phyloP scores from a whole-genome alignment of 345 rosid genomes.

The Salix viminalis region DNA sequence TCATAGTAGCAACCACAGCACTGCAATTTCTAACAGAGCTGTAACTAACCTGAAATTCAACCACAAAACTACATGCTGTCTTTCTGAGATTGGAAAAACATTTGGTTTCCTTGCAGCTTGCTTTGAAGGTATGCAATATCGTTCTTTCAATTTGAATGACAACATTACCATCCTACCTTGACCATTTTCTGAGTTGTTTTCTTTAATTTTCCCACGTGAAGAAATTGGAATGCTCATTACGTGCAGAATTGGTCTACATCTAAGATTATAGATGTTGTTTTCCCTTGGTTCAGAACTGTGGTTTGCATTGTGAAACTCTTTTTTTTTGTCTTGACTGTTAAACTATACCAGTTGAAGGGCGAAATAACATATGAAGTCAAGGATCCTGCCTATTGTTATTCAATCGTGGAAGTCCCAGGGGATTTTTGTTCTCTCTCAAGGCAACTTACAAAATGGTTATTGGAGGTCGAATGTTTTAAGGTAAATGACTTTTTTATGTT shows the following conservation, averaged over 20 bases:
- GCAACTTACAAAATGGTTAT: slow-evolving; percentile 71
- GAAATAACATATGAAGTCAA: slow-evolving; percentile 78
- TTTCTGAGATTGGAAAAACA: background rate
- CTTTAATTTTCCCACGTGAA: background rate
- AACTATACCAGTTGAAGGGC: slow-evolving; percentile 57
- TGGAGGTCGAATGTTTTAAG: slow-evolving; percentile 72
- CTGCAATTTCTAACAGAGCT: background rate
- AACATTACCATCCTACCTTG: background rate
- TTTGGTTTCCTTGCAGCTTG: background rate
- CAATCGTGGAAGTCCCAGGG: slow-evolving; percentile 46
- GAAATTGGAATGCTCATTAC: background rate
- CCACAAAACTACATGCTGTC: background rate
- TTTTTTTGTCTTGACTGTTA: slow-evolving; percentile 17
- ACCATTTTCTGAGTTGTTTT: background rate
- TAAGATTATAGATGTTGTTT: background rate
- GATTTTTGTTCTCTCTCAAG: slow-evolving; percentile 60
- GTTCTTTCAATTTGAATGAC: background rate
- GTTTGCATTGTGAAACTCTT: background rate
- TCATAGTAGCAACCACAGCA: background rate
- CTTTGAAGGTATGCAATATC: background rate
- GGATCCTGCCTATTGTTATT: slow-evolving; percentile 78
- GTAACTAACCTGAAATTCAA: background rate
- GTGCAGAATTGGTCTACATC: background rate
- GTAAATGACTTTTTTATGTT: slow-evolving; percentile 35
- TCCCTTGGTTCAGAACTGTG: background rate